These are phyloP conservation scores for Colletotrichum neosansevieriae DNA, from an alignment of 2,329 filamentous ascomycete species.

Conservation along the genomic window DNA sequence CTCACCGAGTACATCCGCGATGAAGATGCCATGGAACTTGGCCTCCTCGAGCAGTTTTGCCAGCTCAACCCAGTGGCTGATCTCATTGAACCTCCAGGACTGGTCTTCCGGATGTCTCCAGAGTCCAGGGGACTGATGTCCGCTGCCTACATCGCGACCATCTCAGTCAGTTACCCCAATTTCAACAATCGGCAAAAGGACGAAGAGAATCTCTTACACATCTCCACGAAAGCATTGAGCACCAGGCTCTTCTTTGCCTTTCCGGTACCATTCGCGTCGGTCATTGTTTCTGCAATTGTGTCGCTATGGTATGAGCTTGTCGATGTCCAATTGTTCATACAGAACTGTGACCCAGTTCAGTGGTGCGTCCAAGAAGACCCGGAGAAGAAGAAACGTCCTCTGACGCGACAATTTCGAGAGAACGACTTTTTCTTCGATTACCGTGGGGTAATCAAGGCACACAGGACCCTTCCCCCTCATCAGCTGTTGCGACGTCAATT, in stretches of 20 bases:
- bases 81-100: conserved; percentile 70
- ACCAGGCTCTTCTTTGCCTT: conserved; percentile 54
- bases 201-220: conserved; percentile 46
- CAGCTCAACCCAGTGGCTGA: conserved; percentile 71
- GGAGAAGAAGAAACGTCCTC: background rate
- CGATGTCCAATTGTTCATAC: too few relatives aligned
- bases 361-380: background rate
- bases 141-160: conserved; percentile 47
- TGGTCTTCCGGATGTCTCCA: conserved; percentile 74
- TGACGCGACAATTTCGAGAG: background rate
- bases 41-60: conserved; percentile 70
- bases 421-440: background rate
- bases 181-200: background rate
- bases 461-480: background rate
- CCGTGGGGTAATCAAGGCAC: conserved; percentile 16
- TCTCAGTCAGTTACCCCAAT: background rate
- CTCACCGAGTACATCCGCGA: conserved; percentile 71
- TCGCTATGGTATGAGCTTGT: background rate
- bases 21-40: conserved; percentile 76
- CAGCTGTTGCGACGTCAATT: conserved; percentile 12
- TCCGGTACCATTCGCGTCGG: conserved; percentile 20
- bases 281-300: conserved; percentile 10
- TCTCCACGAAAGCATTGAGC: conserved; percentile 58
- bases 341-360: too few relatives aligned
- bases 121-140: conserved; percentile 60